Base-by-base conservation (phyloP, 805 yeast genomes). In the Wickerhamiella bombiphila region DNA sequence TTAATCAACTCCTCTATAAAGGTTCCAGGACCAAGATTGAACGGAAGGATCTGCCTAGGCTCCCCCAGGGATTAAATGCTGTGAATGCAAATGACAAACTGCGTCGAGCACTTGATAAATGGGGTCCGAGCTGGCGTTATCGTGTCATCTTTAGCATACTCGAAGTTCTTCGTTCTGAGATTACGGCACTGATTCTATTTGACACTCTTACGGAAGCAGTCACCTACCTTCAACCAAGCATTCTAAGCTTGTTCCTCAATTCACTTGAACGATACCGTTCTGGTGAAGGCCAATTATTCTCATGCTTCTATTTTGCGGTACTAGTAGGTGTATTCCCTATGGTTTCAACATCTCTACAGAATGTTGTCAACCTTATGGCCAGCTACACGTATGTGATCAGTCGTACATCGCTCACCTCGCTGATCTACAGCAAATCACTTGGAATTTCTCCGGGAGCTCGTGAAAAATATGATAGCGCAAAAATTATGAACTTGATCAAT, bases 401-500 rank as follows among this genome's bases (percentile, higher is more conserved):
- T 9, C 46, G 52, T n/a, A 31, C 46, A 1, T 29, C 85, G 0
- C 60, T 85, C 42, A 69, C 72, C 55, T 60, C 79, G 6, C 49
- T 79, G 44, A 60, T 82, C 15, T 83, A 79, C 53, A 69, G 72
- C 37, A 86, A 85, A 54, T 67, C 91, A 0, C 60, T 85, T 44
- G 62, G 54, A 14, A 57, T 85, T 14, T 71, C 91, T 1, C 70
- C 76, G 3, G 73, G 70, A 29, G 70, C 82, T 7, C 69, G 77
- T 44, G 66, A 66, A 32, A 64, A 66, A 16, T 74, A 80, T 34
- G 73, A 80, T 26, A 76, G 93, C 3, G 94, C 96, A 51, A 94
- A 85, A 56, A 79, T 86, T 51, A 95, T 86, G 46, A 86, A 85
- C 55, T 65, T 86, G 52, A 81, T 86, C 93, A 77, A 93, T 41